Conservation (phyloP, 805 yeast species). For the Nakazawaea pomicola region DNA sequence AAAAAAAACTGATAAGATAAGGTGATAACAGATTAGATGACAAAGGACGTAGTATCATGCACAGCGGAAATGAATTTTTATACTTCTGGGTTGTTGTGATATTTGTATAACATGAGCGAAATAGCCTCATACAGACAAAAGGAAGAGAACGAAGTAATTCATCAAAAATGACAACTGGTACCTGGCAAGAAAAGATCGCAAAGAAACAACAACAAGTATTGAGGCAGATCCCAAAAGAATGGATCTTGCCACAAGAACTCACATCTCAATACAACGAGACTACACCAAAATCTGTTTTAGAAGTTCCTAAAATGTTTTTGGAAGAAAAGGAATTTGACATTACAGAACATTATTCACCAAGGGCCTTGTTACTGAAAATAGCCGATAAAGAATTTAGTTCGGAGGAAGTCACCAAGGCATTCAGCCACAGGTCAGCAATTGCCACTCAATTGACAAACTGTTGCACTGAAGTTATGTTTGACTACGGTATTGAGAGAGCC, state of each 20-base stretch:
- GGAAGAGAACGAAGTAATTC: too few relatives aligned
- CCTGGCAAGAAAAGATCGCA: constrained; percentile 2
- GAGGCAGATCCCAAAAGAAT: constrained; percentile 14
- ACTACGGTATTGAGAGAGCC: constrained; percentile 51
- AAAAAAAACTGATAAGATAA: too few relatives aligned
- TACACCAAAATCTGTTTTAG: constrained; percentile 13
- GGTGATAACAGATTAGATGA: too few relatives aligned
- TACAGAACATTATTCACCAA: constrained; percentile 14
- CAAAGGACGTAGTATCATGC: too few relatives aligned
- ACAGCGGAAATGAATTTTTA: too few relatives aligned
- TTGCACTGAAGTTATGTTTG: constrained; percentile 35
- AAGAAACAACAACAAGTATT: constrained; percentile 10
- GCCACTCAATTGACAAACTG: constrained; percentile 45
- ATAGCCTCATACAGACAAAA: too few relatives aligned
- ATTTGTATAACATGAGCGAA: too few relatives aligned
- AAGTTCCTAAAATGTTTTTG: constrained; percentile 14
- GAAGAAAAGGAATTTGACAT: constrained; percentile 14
- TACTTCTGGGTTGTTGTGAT: too few relatives aligned
- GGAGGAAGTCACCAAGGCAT: constrained; percentile 42
- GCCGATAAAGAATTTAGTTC: constrained; percentile 28
- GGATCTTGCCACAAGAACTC: constrained; percentile 12
- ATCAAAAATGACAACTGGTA: too few relatives aligned
- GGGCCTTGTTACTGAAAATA: constrained; percentile 17
- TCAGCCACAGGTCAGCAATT: constrained; percentile 47
- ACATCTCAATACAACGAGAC: constrained; percentile 2